Evolutionary conservation across 768 basidiomycete genomes (phyloP), one percentile per base, ranked within the genome.

Genomic region (Podaxis mareebaensis): DNA sequence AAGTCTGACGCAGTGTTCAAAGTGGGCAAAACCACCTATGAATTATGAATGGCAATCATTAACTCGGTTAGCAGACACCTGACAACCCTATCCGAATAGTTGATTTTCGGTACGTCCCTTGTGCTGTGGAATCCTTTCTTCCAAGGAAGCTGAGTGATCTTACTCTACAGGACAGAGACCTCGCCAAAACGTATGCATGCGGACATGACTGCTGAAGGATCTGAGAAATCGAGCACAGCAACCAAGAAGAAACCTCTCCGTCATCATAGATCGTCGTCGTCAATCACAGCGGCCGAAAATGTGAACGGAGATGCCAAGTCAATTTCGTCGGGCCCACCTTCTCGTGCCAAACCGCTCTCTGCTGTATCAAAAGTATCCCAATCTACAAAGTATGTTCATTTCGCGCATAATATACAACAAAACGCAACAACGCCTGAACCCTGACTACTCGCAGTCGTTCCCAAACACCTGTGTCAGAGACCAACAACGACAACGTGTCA

Each of bases 401-500:
- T 36, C 30, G 3, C n/a, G 4, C 39, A 51, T 17, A 12, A 24
- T 33, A 24, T 33, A 22, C 17, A 33, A 33, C 33, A 33, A 33
- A 33, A 33, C 8, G 24, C 22, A 28, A 28, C 28, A 6, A 3
- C 38, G 11, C 17, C 52, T 24, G 28, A 61, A 30, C 40, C 22
- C 4, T 8, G 4, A 12, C 39, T 24, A 2, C 40, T 6, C 33
- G 15, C 38, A 63, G 61, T 20, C 61, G 61, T 20, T 63, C 61
- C n/a, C 61, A 63, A 24, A 49, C 61, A 0, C 61, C 54, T 15
- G 26, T 8, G 7, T 63, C 54, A 13, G 61, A 63, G 30, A 52
- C 46, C 55, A 56, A 63, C 7, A n/a, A 83, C 63, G 86, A 87
- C 65, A 75, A 73, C 42, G 77, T 75, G 5, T 88, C 86, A 4